Evolutionary conservation across 2,329 filamentous ascomycete species (phyloP).

Genomic region (Grosmannia clavigera): DNA sequence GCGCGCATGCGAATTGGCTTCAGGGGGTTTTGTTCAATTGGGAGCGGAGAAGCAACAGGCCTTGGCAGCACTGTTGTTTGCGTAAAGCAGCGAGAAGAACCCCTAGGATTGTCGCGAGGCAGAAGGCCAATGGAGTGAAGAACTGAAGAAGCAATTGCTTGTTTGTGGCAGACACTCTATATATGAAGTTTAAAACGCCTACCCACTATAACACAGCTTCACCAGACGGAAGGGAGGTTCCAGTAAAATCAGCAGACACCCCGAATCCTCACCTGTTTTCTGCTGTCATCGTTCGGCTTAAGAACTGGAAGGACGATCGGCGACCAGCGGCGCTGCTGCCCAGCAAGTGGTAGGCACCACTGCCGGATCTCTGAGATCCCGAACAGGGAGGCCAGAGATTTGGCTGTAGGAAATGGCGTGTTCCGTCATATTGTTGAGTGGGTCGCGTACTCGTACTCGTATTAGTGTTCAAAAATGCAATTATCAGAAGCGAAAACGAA

Average conservation of each 20-base stretch:
- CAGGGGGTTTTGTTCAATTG: neutral
- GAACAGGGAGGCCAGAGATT: neutral
- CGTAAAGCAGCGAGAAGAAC: neutral
- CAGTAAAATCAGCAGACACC: conserved; percentile 1
- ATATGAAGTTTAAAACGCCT: neutral
- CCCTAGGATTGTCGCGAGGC: neutral
- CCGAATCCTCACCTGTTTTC: neutral
- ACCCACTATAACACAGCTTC: neutral
- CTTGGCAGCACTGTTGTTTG: neutral
- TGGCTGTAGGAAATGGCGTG: conserved; percentile 8
- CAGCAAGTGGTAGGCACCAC: conserved; percentile 5
- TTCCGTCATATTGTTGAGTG: conserved; percentile 2
- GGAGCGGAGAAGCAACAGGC: neutral
- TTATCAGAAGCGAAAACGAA: neutral
- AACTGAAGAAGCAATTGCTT: neutral
- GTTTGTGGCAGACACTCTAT: neutral
- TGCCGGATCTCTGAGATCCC: conserved; percentile 7
- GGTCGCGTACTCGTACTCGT: conserved; percentile 5
- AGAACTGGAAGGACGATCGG: neutral
- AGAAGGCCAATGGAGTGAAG: neutral
- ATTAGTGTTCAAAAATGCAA: neutral
- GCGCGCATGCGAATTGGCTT: neutral
- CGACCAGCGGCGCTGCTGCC: neutral
- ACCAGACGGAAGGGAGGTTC: neutral
- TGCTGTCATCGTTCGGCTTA: neutral